Evolutionary conservation across 768 basidiomycete species (phyloP).

Genomic region (Antrodiella citrinella): DNA sequence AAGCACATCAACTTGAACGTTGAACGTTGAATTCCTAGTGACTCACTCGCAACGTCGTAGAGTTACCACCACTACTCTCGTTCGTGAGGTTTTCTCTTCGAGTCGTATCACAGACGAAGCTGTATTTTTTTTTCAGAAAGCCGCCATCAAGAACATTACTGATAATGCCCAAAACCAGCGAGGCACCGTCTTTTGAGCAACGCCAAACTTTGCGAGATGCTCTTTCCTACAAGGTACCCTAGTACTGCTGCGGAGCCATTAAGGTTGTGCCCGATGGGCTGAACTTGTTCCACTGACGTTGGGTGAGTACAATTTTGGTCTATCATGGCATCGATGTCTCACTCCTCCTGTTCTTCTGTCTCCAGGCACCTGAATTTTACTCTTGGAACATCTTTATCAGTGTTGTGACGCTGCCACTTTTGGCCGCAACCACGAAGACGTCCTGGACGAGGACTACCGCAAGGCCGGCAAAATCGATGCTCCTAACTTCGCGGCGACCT

Average conservation of each 20-base stretch:
- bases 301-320: neutral
- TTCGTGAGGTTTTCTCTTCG: too few relatives aligned
- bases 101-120: too few relatives aligned
- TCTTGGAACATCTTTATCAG: conserved; percentile 14
- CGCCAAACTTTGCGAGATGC: too few relatives aligned
- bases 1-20: too few relatives aligned
- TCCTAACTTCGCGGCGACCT: neutral
- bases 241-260: conserved; percentile 5
- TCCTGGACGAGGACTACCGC: conserved; percentile 25
- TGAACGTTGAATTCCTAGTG: too few relatives aligned
- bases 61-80: too few relatives aligned
- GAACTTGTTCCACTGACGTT: conserved; percentile 7
- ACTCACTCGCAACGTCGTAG: too few relatives aligned
- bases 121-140: too few relatives aligned
- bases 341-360: neutral
- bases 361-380: conserved; percentile 6
- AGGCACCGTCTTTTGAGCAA: too few relatives aligned
- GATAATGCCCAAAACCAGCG: too few relatives aligned
- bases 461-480: conserved; percentile 25
- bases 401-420: conserved; percentile 23
- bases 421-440: conserved; percentile 19
- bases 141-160: too few relatives aligned
- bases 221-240: too few relatives aligned
- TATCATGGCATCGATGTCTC: neutral
- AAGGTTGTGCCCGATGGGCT: conserved; percentile 4